Percentiles rank a stretch among this genome's conserved stretches.
phyloP scores from a whole-genome alignment of 2,329 filamentous ascomycete genomes.

The Claviceps monticola region DNA sequence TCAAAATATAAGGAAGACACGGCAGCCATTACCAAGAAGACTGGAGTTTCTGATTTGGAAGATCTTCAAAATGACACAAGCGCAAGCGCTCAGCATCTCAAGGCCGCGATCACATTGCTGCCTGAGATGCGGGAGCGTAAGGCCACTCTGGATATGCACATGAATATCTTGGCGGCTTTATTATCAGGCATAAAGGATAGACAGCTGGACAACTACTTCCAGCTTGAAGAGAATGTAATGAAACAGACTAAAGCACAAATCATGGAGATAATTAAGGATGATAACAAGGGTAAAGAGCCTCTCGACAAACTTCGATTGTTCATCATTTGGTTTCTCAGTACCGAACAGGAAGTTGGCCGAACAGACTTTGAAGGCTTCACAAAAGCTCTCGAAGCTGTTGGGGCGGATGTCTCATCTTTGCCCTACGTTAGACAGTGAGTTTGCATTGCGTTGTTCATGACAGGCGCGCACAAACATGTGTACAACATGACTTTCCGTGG shows the following conservation, averaged over 20 bases:
- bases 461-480: neutral
- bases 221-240: constrained; percentile 81
- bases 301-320: constrained; percentile 86
- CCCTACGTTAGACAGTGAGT: constrained; percentile 75
- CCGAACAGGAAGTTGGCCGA: constrained; percentile 73
- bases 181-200: constrained; percentile 77
- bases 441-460: neutral
- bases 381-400: constrained; percentile 62
- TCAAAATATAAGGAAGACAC: constrained; percentile 94
- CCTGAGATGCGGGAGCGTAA: constrained; percentile 90
- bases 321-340: constrained; percentile 93
- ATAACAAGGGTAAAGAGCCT: constrained; percentile 68
- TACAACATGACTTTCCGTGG: neutral
- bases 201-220: constrained; percentile 91
- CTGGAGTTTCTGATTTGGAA: constrained; percentile 81
- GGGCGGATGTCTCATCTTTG: constrained; percentile 63
- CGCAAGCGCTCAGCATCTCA: constrained; percentile 84
- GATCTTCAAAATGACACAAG: constrained; percentile 83
- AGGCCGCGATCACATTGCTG: constrained; percentile 84
- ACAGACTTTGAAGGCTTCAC: constrained; percentile 77
- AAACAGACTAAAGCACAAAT: constrained; percentile 87
- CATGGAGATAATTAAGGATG: constrained; percentile 70
- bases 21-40: constrained; percentile 87
- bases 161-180: constrained; percentile 83
- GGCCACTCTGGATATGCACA: constrained; percentile 90